A percentile compares a stretch with the other conserved stretches of the same genome.
Conservation (phyloP, 2,329 filamentous ascomycete species). For the Aspergillus floridensis region DNA sequence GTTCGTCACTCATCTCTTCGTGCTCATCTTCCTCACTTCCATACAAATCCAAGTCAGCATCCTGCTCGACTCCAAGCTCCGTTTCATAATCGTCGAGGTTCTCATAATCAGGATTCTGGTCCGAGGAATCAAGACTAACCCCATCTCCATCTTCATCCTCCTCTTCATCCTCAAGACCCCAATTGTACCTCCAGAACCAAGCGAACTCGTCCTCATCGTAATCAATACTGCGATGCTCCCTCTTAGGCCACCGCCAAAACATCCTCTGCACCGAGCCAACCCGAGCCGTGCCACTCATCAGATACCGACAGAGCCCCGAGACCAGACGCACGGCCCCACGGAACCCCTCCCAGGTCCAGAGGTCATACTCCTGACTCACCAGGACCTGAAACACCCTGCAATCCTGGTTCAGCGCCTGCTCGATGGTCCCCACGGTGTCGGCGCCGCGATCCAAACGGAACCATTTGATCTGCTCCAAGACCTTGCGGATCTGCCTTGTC, state of each 20-base stretch:
- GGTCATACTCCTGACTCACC: conserved; percentile 27
- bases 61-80: conserved; percentile 12
- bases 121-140: background rate
- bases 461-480: conserved; percentile 16
- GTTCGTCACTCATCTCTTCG: conserved; percentile 1
- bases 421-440: conserved; percentile 14
- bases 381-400: conserved; percentile 23
- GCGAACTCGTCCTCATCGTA: background rate
- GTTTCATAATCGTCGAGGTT: background rate
- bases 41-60: conserved; percentile 13
- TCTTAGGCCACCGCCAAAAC: conserved; percentile 21
- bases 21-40: conserved; percentile 25
- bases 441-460: conserved; percentile 8
- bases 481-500: conserved; percentile 11
- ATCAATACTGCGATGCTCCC: conserved; percentile 5
- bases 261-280: conserved; percentile 24
- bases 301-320: conserved; percentile 24
- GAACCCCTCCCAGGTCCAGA: conserved; percentile 26
- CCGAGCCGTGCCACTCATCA: conserved; percentile 27
- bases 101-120: background rate
- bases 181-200: background rate
- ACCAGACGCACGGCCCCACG: conserved; percentile 17
- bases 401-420: background rate
- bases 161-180: background rate
- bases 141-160: conserved; percentile 12